These are phyloP conservation scores for Talaromyces atroroseus DNA, from an alignment of 2,329 filamentous ascomycete genomes.

Conservation along the genomic window DNA sequence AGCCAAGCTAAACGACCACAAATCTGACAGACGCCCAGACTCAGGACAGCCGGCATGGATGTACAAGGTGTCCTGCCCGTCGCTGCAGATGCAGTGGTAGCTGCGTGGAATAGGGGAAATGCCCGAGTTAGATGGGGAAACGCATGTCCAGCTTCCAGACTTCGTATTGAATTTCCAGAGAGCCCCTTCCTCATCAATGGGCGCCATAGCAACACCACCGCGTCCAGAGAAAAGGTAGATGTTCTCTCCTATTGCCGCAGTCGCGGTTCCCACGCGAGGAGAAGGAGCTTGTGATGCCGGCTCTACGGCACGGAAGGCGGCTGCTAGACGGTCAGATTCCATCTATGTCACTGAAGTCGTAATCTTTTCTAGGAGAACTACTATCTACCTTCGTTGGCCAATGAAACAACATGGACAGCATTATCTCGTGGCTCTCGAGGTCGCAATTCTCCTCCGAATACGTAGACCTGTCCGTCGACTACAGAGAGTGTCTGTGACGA, in stretches of 20 bases:
- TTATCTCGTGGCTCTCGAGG: conserved; percentile 67
- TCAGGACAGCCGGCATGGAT: conserved; percentile 71
- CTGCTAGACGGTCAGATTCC: background rate
- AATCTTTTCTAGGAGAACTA: too few species aligned
- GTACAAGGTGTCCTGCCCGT: conserved; percentile 61
- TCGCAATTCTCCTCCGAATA: conserved; percentile 72
- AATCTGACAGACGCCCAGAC: conserved; percentile 58
- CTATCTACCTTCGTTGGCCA: conserved; percentile 26
- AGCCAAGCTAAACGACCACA: conserved; percentile 72
- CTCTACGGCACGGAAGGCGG: conserved; percentile 11
- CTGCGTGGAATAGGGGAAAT: conserved; percentile 59
- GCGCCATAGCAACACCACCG: conserved; percentile 61
- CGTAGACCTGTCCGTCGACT: conserved; percentile 53
- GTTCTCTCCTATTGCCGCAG: conserved; percentile 60
- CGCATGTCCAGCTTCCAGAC: conserved; percentile 57
- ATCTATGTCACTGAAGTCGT: background rate
- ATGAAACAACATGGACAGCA: conserved; percentile 60
- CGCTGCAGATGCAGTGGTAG: conserved; percentile 60
- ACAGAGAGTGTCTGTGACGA: conserved; percentile 69
- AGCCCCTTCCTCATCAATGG: conserved; percentile 67
- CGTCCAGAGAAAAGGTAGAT: conserved; percentile 81
- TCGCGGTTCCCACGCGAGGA: conserved; percentile 68
- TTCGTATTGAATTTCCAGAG: conserved; percentile 72
- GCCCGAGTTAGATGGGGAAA: conserved; percentile 49
- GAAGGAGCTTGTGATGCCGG: conserved; percentile 40